Evolutionary conservation across 2,329 filamentous ascomycete genomes (phyloP), one percentile per base, ranked within the genome.

Genomic region (Plenodomus tracheiphilus): DNA sequence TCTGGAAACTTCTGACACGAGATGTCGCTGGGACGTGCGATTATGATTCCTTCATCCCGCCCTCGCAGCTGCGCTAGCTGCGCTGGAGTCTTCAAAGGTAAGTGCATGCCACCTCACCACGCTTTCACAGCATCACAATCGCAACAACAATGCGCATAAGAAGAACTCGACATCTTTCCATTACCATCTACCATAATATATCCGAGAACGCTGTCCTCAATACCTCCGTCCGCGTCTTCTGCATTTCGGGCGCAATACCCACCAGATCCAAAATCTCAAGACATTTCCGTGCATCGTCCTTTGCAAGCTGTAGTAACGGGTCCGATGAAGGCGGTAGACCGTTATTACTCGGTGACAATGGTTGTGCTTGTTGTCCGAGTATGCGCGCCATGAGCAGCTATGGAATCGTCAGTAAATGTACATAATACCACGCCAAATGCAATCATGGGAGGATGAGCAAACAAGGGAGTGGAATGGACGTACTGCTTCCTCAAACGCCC

Each of bases 401-500:
- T n/a, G n/a, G n/a, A n/a, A n/a, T n/a, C n/a, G n/a, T n/a, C n/a
- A n/a, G n/a, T n/a, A n/a, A n/a, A n/a, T n/a, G n/a, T n/a, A n/a
- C n/a, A n/a, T n/a, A n/a, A n/a, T n/a, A n/a, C n/a, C n/a, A n/a
- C n/a, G n/a, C n/a, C n/a, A n/a, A n/a, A n/a, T n/a, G n/a, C n/a
- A n/a, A n/a, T n/a, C n/a, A n/a, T n/a, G n/a, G n/a, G 16, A 9
- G 16, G 32, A 19, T 25, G 28, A 7, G 28, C 8, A 4, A 15
- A 20, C 40, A 9, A 35, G 17, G 8, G 37, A 21, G 17, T 8
- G 16, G n/a, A 28, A 18, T 2, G 22, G 6, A 88, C 88, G 71
- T 83, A 89, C 64, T 25, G 86, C 86, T 75, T 92, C 88, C 43
- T 92, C 78, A 64, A 92, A 92, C 0, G 88, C 88, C 1, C 89